Evolutionary conservation across 2,329 filamentous ascomycete species (phyloP).

Genomic region (Hypoxylon sp.): DNA sequence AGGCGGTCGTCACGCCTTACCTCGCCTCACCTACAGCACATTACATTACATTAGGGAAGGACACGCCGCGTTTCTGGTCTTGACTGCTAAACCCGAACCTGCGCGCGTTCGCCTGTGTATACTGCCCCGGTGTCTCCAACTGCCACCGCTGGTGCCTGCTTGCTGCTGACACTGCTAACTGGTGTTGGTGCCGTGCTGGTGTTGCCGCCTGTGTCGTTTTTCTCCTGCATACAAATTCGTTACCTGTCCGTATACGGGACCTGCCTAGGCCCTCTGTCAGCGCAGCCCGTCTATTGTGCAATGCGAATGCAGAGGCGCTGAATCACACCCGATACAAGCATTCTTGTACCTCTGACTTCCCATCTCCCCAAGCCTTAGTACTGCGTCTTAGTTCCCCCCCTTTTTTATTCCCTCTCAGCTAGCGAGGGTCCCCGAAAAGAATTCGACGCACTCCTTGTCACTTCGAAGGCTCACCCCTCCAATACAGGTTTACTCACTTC

Average conservation of each 20-base stretch:
- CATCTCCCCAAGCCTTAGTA: slow-evolving; percentile 38
- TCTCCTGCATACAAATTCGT: slow-evolving; percentile 36
- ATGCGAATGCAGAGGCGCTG: slow-evolving; percentile 42
- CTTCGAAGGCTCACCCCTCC: slow-evolving; percentile 52
- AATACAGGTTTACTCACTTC: slow-evolving; percentile 50
- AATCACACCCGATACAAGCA: slow-evolving; percentile 45
- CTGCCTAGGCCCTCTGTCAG: slow-evolving; percentile 40
- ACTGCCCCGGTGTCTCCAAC: slow-evolving; percentile 23
- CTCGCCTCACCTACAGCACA: slow-evolving; percentile 22
- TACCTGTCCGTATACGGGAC: slow-evolving; percentile 31
- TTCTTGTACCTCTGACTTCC: slow-evolving; percentile 33
- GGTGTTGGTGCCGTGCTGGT: slow-evolving; percentile 15
- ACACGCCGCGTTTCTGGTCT: slow-evolving; percentile 26
- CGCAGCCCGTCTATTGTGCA: slow-evolving; percentile 35
- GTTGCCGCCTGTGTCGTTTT: slow-evolving; percentile 34
- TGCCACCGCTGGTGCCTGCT: slow-evolving; percentile 9
- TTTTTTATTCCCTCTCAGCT: slow-evolving; percentile 43
- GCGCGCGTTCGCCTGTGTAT: slow-evolving; percentile 7
- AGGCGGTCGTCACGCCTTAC: slow-evolving; percentile 27
- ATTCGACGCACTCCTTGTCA: slow-evolving; percentile 50
- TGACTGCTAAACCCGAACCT: slow-evolving; percentile 6
- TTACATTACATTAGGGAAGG: slow-evolving; percentile 23
- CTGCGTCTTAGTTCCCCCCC: slow-evolving; percentile 30
- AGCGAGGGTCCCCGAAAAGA: slow-evolving; percentile 44
- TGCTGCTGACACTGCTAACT: slow-evolving; percentile 17